Evolutionary conservation across 768 basidiomycete species (phyloP), one percentile per base, ranked within the genome.

Genomic region (Suillus weaverae): DNA sequence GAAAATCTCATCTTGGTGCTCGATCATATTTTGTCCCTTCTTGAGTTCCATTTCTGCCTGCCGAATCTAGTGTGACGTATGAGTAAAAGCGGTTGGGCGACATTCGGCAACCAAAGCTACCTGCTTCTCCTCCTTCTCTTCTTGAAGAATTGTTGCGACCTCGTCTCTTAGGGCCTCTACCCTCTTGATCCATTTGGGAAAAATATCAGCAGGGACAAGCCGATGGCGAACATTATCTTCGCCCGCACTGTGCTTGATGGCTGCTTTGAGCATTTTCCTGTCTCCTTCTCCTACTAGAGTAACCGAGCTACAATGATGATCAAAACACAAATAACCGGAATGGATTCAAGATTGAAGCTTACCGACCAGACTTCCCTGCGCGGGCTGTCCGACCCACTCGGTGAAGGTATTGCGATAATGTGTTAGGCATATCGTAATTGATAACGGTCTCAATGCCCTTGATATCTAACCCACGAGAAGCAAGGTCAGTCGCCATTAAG

Each of bases 391-490:
- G 86, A 70, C 97, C 97, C 30, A 99, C 97, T 65, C 97, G 91
- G 76, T 99, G 97, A 38, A 98, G 85, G 78, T 99, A 99, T 71
- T 95, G 95, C 9, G 92, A 88, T 39, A 98, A 80, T 72, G 95
- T 92, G 22, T 86, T 85, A 11, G 97, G 97, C 97, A 99, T 97
- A 74, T 99, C 97, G 74, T 96, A 99, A 77, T 99, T 99, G 75
- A 99, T 95, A 67, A 99, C 94, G 3, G 95, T 95, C 73, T 99
- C 94, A 32, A 98, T 89, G 18, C 96, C 96, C 74, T 96, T 97
- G 81, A 99, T 97, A 78, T 99, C 97, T 35, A 99, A 83, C 77
- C 97, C 94, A 66, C 95, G 89, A 62, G 95, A 92, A 38, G 97
- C 97, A 41, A 99, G 81, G 74, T 99, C 97, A 1, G 97, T 99